Base-by-base conservation (phyloP, 1,284 basidiomycete genomes). In the Leccinum solheimii region DNA sequence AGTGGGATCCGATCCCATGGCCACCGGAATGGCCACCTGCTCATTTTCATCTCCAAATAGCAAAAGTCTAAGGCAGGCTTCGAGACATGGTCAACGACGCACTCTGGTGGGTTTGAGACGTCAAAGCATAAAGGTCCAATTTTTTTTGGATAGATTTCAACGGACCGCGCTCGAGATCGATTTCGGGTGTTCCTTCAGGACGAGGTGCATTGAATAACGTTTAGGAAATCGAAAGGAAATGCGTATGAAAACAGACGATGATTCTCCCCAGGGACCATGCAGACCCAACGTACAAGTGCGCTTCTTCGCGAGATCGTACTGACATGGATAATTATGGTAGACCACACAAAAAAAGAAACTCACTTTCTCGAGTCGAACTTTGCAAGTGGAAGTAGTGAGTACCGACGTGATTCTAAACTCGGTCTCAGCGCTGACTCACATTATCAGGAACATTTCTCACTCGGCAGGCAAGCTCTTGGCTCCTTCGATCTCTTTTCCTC, bases 251-350 rank as follows among this genome's bases (percentile, higher is more conserved):
- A 75, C 75, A 32, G 83, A 88, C 5, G 84, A 89, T 14, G 79
- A 85, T 61, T 90, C 90, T 10, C 93, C 94, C 94, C 95, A 97
- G 1, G 94, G 95, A 0, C 94, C 94, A 68, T 94, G 89, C 55
- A 97, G 79, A 9, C 93, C 91, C 58, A 97, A 82, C 2, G 93
- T 95, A 66, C 93, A 93, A n/a, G 86, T 91, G 30, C 93, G 84
- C 69, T 87, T 88, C 71, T 90, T 93, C 5, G 83, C 82, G 48
- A 95, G 78, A 63, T 95, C 93, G 59, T 91, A 86, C 91, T 94
- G 69, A 40, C 26, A 36, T 51, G 26, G 32, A 52, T 62, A 48
- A 66, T 66, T 36, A 13, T 62, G 3, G 23, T 10, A 1, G 2
- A 36, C 8, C 21, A 13, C 0, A 49, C 14, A 11, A 56, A 3